These are phyloP conservation scores for Cyathus striatus DNA, from an alignment of 768 basidiomycete genomes.

Conservation along the genomic window DNA sequence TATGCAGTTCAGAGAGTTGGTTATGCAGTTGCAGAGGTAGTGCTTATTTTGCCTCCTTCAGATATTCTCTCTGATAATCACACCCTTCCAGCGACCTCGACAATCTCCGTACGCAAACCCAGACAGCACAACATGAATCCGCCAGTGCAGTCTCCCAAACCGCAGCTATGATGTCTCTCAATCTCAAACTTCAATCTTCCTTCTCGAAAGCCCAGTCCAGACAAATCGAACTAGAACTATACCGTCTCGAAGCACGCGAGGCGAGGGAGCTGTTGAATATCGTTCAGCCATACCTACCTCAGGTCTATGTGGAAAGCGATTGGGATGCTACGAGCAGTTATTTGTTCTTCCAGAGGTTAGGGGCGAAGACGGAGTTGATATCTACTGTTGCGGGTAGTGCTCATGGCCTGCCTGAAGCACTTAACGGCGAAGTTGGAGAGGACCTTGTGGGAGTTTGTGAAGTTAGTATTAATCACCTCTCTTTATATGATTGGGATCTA, in stretches of 20 bases:
- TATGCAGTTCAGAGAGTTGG: conserved; percentile 88
- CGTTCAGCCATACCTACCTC: conserved; percentile 87
- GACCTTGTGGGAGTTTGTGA: conserved; percentile 92
- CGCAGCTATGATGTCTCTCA: conserved; percentile 90
- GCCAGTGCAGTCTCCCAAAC: conserved; percentile 82
- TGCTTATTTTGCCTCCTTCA: neutral
- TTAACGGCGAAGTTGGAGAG: conserved; percentile 80
- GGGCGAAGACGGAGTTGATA: conserved; percentile 83
- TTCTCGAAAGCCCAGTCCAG: conserved; percentile 88
- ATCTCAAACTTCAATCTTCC: conserved; percentile 89
- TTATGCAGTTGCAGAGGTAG: conserved; percentile 78
- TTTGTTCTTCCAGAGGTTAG: conserved; percentile 89
- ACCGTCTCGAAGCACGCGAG: conserved; percentile 80
- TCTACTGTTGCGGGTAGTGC: conserved; percentile 76
- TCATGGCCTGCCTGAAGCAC: conserved; percentile 79
- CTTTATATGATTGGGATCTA: neutral
- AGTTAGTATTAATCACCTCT: conserved; percentile 31
- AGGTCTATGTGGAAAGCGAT: conserved; percentile 86
- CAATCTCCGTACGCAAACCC: conserved; percentile 74
- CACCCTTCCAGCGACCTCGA: conserved; percentile 72
- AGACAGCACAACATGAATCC: conserved; percentile 79
- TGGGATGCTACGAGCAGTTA: conserved; percentile 85
- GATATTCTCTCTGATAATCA: neutral
- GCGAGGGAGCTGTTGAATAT: conserved; percentile 76
- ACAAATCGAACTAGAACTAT: conserved; percentile 85